A percentile compares a stretch with the other conserved stretches of the same genome.
These are phyloP conservation scores for Corylus heterophylla DNA, from an alignment of 306 rosid species.

Conservation along the genomic window DNA sequence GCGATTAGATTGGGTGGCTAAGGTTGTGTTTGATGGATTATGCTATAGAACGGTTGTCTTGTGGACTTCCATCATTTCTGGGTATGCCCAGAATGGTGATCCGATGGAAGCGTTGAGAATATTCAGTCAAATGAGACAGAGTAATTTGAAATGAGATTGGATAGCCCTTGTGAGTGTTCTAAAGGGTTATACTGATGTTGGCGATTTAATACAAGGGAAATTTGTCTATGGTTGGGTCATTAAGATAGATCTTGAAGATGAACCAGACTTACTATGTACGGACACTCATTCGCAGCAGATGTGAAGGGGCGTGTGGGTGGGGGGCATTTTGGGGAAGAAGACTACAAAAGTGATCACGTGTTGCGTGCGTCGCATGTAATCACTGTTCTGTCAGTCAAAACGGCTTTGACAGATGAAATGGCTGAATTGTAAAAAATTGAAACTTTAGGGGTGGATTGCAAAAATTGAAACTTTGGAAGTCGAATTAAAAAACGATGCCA, in stretches of 20 bases:
- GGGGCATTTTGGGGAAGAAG: no score
- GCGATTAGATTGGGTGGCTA: constrained; percentile 46
- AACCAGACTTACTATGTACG: constrained; percentile 49
- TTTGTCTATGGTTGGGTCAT: constrained; percentile 57
- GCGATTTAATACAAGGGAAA: constrained; percentile 62
- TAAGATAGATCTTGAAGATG: constrained; percentile 64
- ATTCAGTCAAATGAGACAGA: constrained; percentile 50
- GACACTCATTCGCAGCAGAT: no score
- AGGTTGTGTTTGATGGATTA: constrained; percentile 53
- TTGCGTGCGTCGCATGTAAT: no score
- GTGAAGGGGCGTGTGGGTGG: no score
- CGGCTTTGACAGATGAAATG: no score
- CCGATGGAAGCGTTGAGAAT: constrained; percentile 59
- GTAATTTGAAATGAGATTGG: constrained; percentile 50
- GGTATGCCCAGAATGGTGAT: constrained; percentile 61
- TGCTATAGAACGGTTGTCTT: constrained; percentile 54
- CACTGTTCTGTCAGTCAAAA: no score
- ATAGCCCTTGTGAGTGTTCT: constrained; percentile 61
- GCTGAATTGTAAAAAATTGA: no score
- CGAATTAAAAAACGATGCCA: no score
- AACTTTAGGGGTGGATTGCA: no score
- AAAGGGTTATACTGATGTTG: constrained; percentile 58
- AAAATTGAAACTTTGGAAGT: no score
- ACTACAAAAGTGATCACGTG: no score
- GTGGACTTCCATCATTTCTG: constrained; percentile 75